phyloP scores from a whole-genome alignment of 176 grass and related monocot species.

The Neostapfia colusana region DNA sequence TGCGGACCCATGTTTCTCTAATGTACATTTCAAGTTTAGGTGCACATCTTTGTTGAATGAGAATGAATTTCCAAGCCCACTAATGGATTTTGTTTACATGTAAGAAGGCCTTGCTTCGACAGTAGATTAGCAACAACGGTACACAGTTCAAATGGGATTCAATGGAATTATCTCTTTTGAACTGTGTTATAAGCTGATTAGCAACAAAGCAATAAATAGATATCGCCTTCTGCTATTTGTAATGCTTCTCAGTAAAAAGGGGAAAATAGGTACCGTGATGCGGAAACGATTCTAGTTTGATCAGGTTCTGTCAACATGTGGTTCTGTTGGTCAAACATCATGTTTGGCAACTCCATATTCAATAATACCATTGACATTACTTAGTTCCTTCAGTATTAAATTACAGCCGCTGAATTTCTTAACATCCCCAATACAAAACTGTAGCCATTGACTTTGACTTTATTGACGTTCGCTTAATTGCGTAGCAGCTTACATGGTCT shows the following conservation, averaged over 20 bases:
- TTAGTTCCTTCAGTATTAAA: background rate
- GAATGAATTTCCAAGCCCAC: no score
- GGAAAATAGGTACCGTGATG: background rate
- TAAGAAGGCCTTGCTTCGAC: no score
- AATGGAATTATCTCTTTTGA: background rate
- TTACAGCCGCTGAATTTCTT: slow-evolving; percentile 18
- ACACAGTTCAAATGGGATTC: no score
- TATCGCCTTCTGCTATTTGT: background rate
- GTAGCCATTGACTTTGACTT: slow-evolving; percentile 19
- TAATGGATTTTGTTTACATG: no score
- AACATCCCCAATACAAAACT: background rate
- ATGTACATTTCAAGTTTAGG: no score
- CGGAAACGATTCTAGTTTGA: background rate
- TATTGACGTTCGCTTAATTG: slow-evolving; percentile 8
- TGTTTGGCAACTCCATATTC: background rate
- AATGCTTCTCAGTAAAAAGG: background rate
- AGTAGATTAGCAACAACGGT: no score
- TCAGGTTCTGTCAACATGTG: background rate
- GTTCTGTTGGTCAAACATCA: slow-evolving; percentile 17
- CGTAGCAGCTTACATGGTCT: background rate
- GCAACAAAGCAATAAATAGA: background rate
- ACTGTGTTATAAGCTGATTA: background rate
- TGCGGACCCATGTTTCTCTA: no score
- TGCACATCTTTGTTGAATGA: no score
- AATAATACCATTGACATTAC: slow-evolving; percentile 2